Conservation (phyloP, 2,329 filamentous ascomycete genomes). For the Aspergillus nomiae region DNA sequence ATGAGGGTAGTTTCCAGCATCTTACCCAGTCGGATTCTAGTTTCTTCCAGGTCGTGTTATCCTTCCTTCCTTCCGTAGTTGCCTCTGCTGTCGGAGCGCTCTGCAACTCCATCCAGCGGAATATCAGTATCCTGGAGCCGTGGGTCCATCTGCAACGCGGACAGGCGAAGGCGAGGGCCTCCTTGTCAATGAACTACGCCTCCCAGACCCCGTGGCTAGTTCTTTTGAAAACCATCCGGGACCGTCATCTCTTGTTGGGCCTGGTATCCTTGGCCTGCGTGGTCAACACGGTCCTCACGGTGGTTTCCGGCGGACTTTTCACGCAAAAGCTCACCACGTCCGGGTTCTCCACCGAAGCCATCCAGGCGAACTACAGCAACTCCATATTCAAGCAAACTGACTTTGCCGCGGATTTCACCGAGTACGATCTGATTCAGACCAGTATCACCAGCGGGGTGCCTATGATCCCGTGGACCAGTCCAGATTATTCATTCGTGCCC, state of each 20-base stretch:
- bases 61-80: slow-evolving; percentile 34
- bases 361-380: slow-evolving; percentile 34
- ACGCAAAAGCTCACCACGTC: slow-evolving; percentile 33
- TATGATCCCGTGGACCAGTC: slow-evolving; percentile 34
- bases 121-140: slow-evolving; percentile 36
- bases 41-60: slow-evolving; percentile 33
- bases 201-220: slow-evolving; percentile 35
- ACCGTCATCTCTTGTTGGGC: slow-evolving; percentile 30
- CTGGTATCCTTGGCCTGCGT: slow-evolving; percentile 35
- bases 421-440: slow-evolving; percentile 38
- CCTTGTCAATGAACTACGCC: slow-evolving; percentile 36
- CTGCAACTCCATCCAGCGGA: slow-evolving; percentile 37
- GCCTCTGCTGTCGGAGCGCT: slow-evolving; percentile 35
- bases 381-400: slow-evolving; percentile 31
- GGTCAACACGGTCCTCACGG: slow-evolving; percentile 31
- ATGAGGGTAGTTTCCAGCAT: slow-evolving; percentile 33
- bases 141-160: slow-evolving; percentile 39
- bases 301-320: slow-evolving; percentile 37
- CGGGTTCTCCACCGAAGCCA: slow-evolving; percentile 22
- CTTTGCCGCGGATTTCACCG: slow-evolving; percentile 36
- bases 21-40: slow-evolving; percentile 35
- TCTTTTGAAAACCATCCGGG: slow-evolving; percentile 29
- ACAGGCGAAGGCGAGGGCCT: slow-evolving; percentile 26
- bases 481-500: slow-evolving; percentile 35
- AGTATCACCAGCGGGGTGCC: slow-evolving; percentile 37